phyloP scores from a whole-genome alignment of 2,329 filamentous ascomycete species.

The Juglanconis oblonga region DNA sequence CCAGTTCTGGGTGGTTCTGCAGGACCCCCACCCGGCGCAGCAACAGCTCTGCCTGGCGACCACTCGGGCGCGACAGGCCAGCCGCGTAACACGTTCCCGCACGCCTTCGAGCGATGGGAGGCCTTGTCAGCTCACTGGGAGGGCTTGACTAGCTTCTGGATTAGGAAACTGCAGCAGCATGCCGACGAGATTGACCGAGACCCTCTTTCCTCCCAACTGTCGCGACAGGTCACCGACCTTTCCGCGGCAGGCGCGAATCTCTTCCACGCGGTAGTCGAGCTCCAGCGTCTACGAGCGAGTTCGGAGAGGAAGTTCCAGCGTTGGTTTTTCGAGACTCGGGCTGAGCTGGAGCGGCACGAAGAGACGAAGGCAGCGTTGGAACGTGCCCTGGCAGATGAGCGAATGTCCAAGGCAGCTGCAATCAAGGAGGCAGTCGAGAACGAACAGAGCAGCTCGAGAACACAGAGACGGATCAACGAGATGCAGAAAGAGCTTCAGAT shows the following conservation, averaged over 20 bases:
- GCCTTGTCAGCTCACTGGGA: conserved; percentile 97
- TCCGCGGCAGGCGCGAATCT: conserved; percentile 95
- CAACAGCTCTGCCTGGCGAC: conserved; percentile 28
- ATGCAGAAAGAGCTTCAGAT: conserved; percentile 92
- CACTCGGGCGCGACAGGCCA: conserved; percentile 33
- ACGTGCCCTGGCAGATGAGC: conserved; percentile 69
- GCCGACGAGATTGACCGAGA: conserved; percentile 79
- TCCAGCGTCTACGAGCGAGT: conserved; percentile 88
- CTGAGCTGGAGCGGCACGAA: conserved; percentile 80
- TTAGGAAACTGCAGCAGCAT: conserved; percentile 86
- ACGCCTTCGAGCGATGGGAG: conserved; percentile 98
- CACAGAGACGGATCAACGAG: conserved; percentile 78
- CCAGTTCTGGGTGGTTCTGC: conserved; percentile 6
- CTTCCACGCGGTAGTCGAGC: conserved; percentile 94
- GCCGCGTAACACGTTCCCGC: conserved; percentile 75
- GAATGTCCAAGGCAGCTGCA: conserved; percentile 65
- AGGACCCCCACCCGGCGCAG: conserved; percentile 12
- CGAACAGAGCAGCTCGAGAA: conserved; percentile 65
- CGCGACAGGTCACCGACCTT: conserved; percentile 93
- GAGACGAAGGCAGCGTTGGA: conserved; percentile 83
- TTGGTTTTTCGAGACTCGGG: conserved; percentile 95
- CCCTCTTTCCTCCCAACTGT: conserved; percentile 81
- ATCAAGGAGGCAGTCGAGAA: conserved; percentile 64
- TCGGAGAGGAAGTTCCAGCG: conserved; percentile 97
- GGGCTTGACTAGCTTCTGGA: conserved; percentile 95